phyloP scores from a whole-genome alignment of 768 basidiomycete genomes.

The Tricholomella constricta region DNA sequence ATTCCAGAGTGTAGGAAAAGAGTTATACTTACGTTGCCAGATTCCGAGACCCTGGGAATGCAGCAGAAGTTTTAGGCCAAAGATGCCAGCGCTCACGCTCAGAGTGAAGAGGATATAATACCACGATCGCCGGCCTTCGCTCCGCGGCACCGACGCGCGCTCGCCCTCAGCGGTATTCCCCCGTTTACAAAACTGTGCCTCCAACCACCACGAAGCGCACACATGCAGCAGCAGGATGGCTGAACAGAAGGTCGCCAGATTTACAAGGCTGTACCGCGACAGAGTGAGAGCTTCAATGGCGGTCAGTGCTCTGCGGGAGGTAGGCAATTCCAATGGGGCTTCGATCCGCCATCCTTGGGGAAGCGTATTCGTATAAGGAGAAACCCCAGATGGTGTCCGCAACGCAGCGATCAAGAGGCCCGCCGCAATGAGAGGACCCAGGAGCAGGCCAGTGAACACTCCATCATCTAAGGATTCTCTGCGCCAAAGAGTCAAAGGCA shows the following conservation, averaged over 20 bases:
- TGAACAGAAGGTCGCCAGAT: slow-evolving; percentile 80
- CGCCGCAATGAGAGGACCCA: slow-evolving; percentile 79
- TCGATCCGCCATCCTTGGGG: slow-evolving; percentile 81
- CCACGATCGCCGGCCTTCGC: slow-evolving; percentile 62
- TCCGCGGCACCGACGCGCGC: slow-evolving; percentile 74
- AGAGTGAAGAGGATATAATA: slow-evolving; percentile 69
- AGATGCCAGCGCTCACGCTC: slow-evolving; percentile 48
- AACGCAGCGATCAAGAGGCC: slow-evolving; percentile 63
- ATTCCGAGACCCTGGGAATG: slow-evolving; percentile 45
- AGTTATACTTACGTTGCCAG: slow-evolving; percentile 66
- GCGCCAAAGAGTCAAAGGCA: slow-evolving; percentile 7
- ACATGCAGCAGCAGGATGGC: slow-evolving; percentile 80
- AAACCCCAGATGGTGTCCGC: slow-evolving; percentile 28
- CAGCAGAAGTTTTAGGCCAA: slow-evolving; percentile 53
- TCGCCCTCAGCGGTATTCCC: slow-evolving; percentile 59
- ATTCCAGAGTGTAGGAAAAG: not conserved
- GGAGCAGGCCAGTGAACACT: slow-evolving; percentile 77
- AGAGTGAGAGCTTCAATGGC: slow-evolving; percentile 57
- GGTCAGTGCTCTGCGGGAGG: slow-evolving; percentile 41
- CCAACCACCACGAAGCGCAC: slow-evolving; percentile 74
- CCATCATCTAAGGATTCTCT: slow-evolving; percentile 88
- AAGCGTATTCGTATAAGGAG: slow-evolving; percentile 33
- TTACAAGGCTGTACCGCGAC: slow-evolving; percentile 75
- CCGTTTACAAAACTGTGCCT: slow-evolving; percentile 47
- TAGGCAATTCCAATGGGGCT: slow-evolving; percentile 56